Conservation (phyloP, 208 protist genomes). For the Strigomonas culicis region DNA sequence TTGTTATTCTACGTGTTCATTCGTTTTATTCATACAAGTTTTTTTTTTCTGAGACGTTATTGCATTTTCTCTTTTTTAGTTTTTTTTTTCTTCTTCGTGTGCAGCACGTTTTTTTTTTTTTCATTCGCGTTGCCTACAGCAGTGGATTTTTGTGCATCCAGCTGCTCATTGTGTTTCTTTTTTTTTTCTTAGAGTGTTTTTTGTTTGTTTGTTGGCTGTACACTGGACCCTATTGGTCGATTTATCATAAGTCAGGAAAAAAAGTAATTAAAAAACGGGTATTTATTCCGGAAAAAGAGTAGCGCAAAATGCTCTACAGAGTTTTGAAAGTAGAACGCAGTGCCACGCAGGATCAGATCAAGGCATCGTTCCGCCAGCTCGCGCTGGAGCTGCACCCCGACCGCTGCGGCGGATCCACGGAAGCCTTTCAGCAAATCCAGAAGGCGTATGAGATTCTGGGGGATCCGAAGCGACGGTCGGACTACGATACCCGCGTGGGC, state of each 20-base stretch:
- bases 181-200: slow-evolving; percentile 5
- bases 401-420: slow-evolving; percentile 57
- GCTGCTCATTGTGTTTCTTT: background rate
- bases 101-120: background rate
- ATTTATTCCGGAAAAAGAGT: background rate
- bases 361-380: slow-evolving; percentile 73
- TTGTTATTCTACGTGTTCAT: too few relatives aligned
- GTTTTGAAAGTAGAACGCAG: slow-evolving; percentile 54
- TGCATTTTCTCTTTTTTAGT: slow-evolving; percentile 3
- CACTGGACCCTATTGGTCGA: too few relatives aligned
- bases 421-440: slow-evolving; percentile 83
- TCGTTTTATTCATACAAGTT: too few relatives aligned
- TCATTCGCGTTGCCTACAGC: too few relatives aligned
- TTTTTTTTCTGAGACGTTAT: background rate
- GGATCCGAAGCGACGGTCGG: slow-evolving; percentile 80
- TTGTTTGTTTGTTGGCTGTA: background rate
- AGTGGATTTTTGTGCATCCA: too few relatives aligned
- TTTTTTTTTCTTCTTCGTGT: slow-evolving; percentile 1
- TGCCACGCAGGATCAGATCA: slow-evolving; percentile 80
- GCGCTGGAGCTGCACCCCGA: slow-evolving; percentile 84
- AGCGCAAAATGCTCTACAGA: slow-evolving; percentile 52
- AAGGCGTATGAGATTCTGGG: slow-evolving; percentile 96
- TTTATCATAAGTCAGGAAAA: background rate
- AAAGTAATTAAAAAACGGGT: too few relatives aligned
- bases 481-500: slow-evolving; percentile 89